Percentiles rank a stretch among this genome's conserved stretches.
Evolutionary conservation across 345 rosid genomes (phyloP).

Genomic region (Eucalyptus microcorys): DNA sequence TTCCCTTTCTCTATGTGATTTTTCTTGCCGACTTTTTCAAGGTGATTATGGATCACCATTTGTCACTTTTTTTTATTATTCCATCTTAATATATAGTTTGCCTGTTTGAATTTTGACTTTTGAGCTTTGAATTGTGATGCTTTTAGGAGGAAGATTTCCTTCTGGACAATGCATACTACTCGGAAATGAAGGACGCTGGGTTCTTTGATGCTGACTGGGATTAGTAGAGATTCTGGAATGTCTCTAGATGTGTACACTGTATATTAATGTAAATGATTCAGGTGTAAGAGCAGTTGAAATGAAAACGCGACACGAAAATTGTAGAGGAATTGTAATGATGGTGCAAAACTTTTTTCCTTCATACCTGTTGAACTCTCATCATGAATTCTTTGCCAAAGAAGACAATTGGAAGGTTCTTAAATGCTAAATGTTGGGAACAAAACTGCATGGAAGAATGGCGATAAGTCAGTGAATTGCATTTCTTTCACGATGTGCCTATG

Average conservation of each 20-base stretch:
- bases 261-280: neutral
- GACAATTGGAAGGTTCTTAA: neutral
- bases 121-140: neutral
- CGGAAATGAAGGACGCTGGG: slow-evolving; percentile 97
- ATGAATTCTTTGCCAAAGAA: neutral
- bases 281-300: neutral
- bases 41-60: slow-evolving; percentile 15
- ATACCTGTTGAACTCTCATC: neutral
- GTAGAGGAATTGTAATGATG: neutral
- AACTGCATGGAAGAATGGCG: neutral
- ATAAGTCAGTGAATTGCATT: neutral
- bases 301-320: neutral
- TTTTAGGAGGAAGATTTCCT: slow-evolving; percentile 75
- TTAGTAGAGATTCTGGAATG: neutral
- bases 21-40: slow-evolving; percentile 91
- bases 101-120: neutral
- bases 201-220: slow-evolving; percentile 91
- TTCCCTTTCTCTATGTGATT: slow-evolving; percentile 67
- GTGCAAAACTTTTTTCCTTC: neutral
- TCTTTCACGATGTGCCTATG: neutral
- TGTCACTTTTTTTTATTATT: neutral
- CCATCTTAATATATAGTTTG: neutral
- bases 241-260: neutral
- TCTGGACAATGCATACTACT: slow-evolving; percentile 77
- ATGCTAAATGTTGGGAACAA: neutral